Percentiles rank a stretch among this genome's conserved stretches.
These are phyloP conservation scores for Gossypium anomalum DNA, from an alignment of 345 rosid genomes.

Conservation along the genomic window DNA sequence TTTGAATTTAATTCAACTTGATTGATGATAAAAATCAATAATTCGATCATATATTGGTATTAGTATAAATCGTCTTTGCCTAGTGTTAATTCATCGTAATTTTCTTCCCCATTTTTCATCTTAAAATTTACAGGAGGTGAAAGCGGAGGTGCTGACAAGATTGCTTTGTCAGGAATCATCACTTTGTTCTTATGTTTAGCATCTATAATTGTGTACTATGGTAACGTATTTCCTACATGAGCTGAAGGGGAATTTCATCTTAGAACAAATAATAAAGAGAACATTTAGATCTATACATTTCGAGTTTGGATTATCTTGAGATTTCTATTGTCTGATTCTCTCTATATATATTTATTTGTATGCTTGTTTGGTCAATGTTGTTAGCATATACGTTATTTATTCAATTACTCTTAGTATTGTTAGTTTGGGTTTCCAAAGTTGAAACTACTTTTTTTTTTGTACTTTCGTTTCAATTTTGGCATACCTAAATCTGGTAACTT, in stretches of 20 bases:
- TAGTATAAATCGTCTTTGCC: background rate
- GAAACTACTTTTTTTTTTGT: background rate
- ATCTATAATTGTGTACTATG: constrained; percentile 20
- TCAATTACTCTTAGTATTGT: background rate
- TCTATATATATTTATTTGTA: background rate
- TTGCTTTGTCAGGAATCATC: constrained; percentile 40
- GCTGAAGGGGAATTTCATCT: background rate
- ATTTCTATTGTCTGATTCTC: background rate
- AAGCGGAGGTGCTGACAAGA: constrained; percentile 16
- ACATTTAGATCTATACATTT: background rate
- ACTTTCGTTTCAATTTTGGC: too few relatives aligned
- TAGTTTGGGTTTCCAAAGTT: background rate
- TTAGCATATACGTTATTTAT: background rate
- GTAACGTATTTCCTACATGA: background rate
- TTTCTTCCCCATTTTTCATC: too few relatives aligned
- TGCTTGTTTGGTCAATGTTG: background rate
- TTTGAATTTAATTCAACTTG: too few relatives aligned
- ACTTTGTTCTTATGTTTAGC: constrained; percentile 39
- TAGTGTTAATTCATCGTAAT: too few relatives aligned
- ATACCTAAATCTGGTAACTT: too few relatives aligned
- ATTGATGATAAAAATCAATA: too few relatives aligned
- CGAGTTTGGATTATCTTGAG: background rate
- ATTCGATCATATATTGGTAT: background rate
- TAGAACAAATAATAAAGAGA: background rate
- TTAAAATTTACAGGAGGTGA: background rate